Evolutionary conservation across 2,329 filamentous ascomycete species (phyloP).

Genomic region (Cordyceps pruinosa): DNA sequence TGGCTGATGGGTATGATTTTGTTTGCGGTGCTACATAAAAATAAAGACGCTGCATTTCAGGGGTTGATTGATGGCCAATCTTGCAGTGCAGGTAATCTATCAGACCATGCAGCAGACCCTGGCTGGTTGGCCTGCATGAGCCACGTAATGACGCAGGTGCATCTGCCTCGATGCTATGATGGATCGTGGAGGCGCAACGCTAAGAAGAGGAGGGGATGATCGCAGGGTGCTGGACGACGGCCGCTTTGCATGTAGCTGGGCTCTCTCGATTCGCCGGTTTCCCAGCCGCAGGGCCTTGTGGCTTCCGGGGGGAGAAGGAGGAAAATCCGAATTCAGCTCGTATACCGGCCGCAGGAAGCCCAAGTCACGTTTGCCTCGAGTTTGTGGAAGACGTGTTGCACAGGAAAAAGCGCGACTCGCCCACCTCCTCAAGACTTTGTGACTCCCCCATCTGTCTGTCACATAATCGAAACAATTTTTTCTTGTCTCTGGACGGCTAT

Average conservation of each 20-base stretch:
- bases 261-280: background rate
- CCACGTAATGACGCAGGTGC: background rate
- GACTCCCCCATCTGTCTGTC: background rate
- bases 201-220: no score
- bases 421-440: background rate
- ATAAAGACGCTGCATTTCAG: background rate
- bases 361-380: background rate
- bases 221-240: no score
- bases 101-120: background rate
- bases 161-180: background rate
- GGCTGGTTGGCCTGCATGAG: background rate
- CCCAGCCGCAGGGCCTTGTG: background rate
- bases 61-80: no score
- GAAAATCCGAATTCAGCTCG: background rate
- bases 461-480: background rate
- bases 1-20: background rate
- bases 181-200: background rate
- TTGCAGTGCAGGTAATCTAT: background rate
- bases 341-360: constrained; percentile 3
- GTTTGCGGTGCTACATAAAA: background rate
- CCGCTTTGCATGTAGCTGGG: background rate
- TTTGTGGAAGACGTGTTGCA: background rate
- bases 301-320: background rate
- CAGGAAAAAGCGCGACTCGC: background rate
- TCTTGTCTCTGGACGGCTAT: background rate